Evolutionary conservation across 1,284 basidiomycete genomes (phyloP), one percentile per base, ranked within the genome.

Genomic region (Trichosporon ovoides): DNA sequence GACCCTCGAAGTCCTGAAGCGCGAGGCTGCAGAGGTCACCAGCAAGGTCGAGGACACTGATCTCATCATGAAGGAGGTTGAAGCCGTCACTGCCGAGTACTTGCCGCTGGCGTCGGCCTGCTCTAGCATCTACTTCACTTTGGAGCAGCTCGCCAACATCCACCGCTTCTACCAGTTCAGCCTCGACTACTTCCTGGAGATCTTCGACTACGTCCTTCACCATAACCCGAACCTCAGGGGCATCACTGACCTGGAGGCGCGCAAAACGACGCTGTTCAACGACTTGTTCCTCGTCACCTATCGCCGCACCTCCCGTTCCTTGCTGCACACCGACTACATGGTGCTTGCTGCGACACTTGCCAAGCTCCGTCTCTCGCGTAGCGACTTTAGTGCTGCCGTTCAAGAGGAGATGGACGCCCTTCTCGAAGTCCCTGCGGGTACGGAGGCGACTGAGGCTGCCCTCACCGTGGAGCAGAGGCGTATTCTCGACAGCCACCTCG

Each of bases 131-230:
- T 99, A 94, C 84, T 99, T 99, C 79, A 88, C 96, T 57, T 82
- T 99, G 63, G 94, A 98, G 72, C 94, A 97, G 71, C 83, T 98
- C 53, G 88, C 92, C 69, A 82, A 89, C 54, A 85, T 98, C 79
- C 92, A 96, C 71, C 95, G 98, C 78, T 98, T 98, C 80, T 99
- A 99, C 75, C 92, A 98, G 75, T 99, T 98, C 82, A 98, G 95
- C 1, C 83, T 99, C 53, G 87, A 84, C 38, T 98, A 96, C 82
- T 99, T 98, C 87, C 84, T 98, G 61, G 93, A 97, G 74, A 95
- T 98, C 68, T 98, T 99, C 78, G 91, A 98, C 79, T 91, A 88
- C 67, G 86, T 97, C 57, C 83, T 98, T 7, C 87, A 88, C 63
- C 87, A 89, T 68, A 98, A 98, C 74, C 91, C 93, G 9, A 88